Conservation (phyloP, 106 monocot genomes). For the Dendrobium catenatum region DNA sequence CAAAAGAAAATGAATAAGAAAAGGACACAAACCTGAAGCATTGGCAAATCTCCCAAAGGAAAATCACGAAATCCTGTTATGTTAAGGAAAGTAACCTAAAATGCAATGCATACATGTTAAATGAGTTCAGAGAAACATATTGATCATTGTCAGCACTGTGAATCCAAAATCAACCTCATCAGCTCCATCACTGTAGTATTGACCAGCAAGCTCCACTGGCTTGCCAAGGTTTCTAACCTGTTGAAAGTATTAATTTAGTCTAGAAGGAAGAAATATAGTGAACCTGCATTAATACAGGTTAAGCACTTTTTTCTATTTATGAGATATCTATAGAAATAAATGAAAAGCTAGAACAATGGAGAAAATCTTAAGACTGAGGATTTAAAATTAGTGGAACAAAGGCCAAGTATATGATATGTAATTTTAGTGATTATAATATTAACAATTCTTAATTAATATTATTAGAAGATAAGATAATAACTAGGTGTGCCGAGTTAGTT, state of each 20-base stretch:
- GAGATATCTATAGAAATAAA: too few species aligned
- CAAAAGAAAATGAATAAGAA: background rate
- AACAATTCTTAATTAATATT: too few species aligned
- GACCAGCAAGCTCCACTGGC: slow-evolving; percentile 90
- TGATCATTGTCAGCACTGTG: background rate
- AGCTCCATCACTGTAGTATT: slow-evolving; percentile 97
- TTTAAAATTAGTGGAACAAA: background rate
- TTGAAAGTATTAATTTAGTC: background rate
- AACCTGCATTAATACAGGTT: background rate
- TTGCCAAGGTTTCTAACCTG: slow-evolving; percentile 98
- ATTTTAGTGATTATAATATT: background rate
- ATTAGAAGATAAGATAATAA: too few species aligned
- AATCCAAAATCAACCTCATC: slow-evolving; percentile 63
- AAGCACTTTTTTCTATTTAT: background rate
- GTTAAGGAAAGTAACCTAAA: slow-evolving; percentile 91
- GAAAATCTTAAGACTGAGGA: background rate
- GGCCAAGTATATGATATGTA: background rate
- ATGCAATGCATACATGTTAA: slow-evolving; percentile 7
- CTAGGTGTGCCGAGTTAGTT: too few species aligned
- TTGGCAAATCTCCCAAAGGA: slow-evolving; percentile 79
- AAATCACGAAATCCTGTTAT: slow-evolving; percentile 99
- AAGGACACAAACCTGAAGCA: slow-evolving; percentile 60
- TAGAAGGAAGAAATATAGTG: background rate
- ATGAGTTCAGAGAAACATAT: background rate
- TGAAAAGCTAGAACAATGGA: too few species aligned